phyloP scores from a whole-genome alignment of 352 stramenopile species.

The Globisporangium alternatum region DNA sequence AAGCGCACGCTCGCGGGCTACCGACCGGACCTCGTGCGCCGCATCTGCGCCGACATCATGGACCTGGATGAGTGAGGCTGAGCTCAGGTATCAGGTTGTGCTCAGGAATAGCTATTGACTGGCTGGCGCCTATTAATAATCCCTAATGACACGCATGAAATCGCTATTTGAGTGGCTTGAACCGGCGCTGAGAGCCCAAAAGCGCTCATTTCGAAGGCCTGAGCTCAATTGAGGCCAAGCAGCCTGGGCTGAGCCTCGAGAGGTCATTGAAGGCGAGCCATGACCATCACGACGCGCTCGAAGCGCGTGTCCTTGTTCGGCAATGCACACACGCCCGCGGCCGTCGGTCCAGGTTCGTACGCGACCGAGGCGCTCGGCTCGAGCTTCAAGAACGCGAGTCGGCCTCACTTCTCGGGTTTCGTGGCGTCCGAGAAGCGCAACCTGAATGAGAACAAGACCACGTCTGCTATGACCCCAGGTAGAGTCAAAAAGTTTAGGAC shows the following conservation, averaged over 20 bases:
- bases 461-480: conserved; percentile 70
- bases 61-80: conserved; percentile 22
- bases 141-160: neutral
- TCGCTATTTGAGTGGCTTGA: conserved; percentile 6
- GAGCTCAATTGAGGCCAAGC: neutral
- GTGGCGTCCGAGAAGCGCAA: conserved; percentile 65
- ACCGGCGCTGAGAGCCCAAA: neutral
- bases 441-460: conserved; percentile 79
- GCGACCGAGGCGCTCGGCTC: conserved; percentile 42
- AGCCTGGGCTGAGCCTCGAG: neutral
- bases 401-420: conserved; percentile 65
- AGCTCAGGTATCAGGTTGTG: neutral
- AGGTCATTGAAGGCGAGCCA: conserved; percentile 14
- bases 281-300: conserved; percentile 80
- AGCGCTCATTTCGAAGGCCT: neutral
- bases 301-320: conserved; percentile 69
- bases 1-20: conserved; percentile 49
- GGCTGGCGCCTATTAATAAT: conserved; percentile 3
- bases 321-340: conserved; percentile 36
- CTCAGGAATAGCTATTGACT: neutral
- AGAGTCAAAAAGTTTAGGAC: neutral
- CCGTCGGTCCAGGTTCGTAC: conserved; percentile 68
- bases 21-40: conserved; percentile 51
- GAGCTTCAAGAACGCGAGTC: conserved; percentile 39
- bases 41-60: conserved; percentile 38